Base-by-base conservation (phyloP, 139 green algal genomes). In the Asterochloris erici region DNA sequence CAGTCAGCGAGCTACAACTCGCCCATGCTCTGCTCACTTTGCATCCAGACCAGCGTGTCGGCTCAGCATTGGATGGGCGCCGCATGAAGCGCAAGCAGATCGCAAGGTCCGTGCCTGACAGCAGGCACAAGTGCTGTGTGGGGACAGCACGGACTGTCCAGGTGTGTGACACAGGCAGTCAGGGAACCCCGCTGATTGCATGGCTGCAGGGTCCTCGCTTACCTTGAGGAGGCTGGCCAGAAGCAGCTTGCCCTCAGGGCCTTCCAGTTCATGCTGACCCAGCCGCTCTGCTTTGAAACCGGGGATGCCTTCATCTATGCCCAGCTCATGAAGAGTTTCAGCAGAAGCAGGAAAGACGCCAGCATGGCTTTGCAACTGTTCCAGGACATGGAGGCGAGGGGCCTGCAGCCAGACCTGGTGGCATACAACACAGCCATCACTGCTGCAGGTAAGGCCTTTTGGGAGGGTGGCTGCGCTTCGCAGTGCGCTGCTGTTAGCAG, bases 341-440 rank as follows among this genome's bases (percentile, higher is more conserved):
- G 70, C 28, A 77, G 82, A 16, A 74, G 70, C 26, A 60, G 38
- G 1, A 24, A 21, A 27, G 24, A 28, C 29, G 63, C 79, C 0
- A 26, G 15, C 0, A 38, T 47, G 19, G 90, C 89, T 13, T 70
- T 93, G 78, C 73, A 68, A 2, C 63, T 91, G 0, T 93, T 90
- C 62, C 81, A 88, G 26, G 77, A 85, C 62, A 86, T 91, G 85
- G 54, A 77, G 27, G 28, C 54, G 19, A 64, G 73, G 0, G 70
- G 82, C 62, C 64, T 92, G 12, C 17, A 47, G 15, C 85, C 85
- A 0, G 90, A 93, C 27, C 29, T 83, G 17, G 74, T 92, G 4
- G 71, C 83, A 63, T 93, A 83, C 84, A 93, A 93, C 78, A 83
- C 75, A 19, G 84, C 81, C 12, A 90, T 93, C 68, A 79, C 60